These are phyloP conservation scores for Haplosporangium sp. DNA, from an alignment of 371 early-diverging fungal species.

Conservation along the genomic window DNA sequence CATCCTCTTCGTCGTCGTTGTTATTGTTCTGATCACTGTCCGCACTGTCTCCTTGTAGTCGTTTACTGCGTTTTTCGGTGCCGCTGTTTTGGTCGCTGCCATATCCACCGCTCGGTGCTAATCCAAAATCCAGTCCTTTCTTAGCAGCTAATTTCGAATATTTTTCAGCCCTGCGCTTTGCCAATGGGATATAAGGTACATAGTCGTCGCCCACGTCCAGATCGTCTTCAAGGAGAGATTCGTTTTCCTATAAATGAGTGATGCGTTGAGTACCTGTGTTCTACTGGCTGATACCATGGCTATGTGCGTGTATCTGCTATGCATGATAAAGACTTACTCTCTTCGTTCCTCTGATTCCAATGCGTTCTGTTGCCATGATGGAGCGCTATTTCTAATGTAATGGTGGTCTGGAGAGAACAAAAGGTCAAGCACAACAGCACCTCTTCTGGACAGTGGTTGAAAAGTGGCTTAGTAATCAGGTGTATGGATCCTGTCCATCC, in stretches of 20 bases:
- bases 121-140: slow-evolving; percentile 55
- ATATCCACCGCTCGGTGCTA: slow-evolving; percentile 43
- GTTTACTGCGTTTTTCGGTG: not conserved
- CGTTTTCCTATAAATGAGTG: slow-evolving; percentile 13
- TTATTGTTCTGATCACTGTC: slow-evolving; percentile 38
- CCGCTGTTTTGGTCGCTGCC: slow-evolving; percentile 20
- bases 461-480: slow-evolving; percentile 4
- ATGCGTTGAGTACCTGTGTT: not conserved
- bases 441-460: not conserved
- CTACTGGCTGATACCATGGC: no score
- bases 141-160: slow-evolving; percentile 63
- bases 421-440: not conserved
- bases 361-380: slow-evolving; percentile 26
- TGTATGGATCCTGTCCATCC: no score
- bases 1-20: slow-evolving; percentile 56
- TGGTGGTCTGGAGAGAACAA: no score
- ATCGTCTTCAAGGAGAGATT: slow-evolving; percentile 32
- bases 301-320: no score
- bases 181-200: slow-evolving; percentile 85
- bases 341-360: slow-evolving; percentile 26
- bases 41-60: slow-evolving; percentile 6
- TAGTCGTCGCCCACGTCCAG: slow-evolving; percentile 64
- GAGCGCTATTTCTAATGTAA: not conserved
- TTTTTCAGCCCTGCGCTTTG: slow-evolving; percentile 75
- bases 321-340: slow-evolving; percentile 17